Conservation (phyloP, 2,329 filamentous ascomycete genomes). For the Aurifilum marmelostoma region DNA sequence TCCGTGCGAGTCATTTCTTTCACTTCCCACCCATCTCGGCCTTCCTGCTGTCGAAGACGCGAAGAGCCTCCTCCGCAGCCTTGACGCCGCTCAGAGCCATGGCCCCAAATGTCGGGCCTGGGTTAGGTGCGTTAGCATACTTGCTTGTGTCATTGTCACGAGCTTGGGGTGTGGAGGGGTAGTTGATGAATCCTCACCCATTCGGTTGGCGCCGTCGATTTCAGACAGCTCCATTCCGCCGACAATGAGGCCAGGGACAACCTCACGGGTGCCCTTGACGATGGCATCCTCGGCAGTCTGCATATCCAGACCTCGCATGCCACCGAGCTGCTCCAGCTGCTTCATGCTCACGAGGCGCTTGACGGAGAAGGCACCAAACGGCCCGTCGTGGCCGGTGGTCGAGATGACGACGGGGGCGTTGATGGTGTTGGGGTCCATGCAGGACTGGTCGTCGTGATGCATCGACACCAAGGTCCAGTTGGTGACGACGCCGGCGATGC, state of each 20-base stretch:
- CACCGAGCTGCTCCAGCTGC: constrained; percentile 78
- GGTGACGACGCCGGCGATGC: constrained; percentile 86
- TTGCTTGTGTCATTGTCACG: too few relatives aligned
- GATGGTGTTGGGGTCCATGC: constrained; percentile 98
- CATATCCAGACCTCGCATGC: constrained; percentile 95
- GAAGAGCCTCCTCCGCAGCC: constrained; percentile 84
- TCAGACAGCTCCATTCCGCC: constrained; percentile 94
- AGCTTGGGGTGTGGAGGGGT: background rate
- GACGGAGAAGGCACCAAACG: constrained; percentile 87
- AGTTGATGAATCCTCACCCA: constrained; percentile 61
- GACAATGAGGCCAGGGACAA: constrained; percentile 86
- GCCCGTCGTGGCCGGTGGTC: constrained; percentile 88
- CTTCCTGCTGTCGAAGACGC: constrained; percentile 77
- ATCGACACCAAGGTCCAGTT: constrained; percentile 94
- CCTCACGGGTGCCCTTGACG: constrained; percentile 86
- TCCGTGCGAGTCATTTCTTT: constrained; percentile 14
- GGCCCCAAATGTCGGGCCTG: constrained; percentile 78
- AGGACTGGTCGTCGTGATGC: constrained; percentile 86
- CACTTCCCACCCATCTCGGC: constrained; percentile 68
- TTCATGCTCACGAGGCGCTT: constrained; percentile 92
- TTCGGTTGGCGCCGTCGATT: constrained; percentile 87
- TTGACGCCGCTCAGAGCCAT: constrained; percentile 89
- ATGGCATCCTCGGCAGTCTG: constrained; percentile 89
- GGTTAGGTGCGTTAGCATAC: constrained; percentile 36
- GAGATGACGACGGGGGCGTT: constrained; percentile 87